Base-by-base conservation (phyloP, 352 stramenopile genomes). In the Globisporangium paroecandrum region DNA sequence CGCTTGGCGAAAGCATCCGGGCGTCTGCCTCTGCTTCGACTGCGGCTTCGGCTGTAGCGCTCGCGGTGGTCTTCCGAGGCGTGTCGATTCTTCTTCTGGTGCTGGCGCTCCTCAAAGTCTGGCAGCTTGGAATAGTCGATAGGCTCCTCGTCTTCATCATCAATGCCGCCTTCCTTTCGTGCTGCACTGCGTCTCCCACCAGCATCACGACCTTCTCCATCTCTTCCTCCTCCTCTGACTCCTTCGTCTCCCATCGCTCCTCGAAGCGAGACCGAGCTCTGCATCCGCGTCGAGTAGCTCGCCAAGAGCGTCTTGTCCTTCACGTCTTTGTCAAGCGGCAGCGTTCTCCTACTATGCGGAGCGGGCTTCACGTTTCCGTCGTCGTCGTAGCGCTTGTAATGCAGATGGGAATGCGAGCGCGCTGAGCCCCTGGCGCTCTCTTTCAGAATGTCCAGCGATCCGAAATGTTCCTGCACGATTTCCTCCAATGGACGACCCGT, bases 51-150 rank as follows among this genome's bases (percentile, higher is more conserved):
- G 41, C 61, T 72, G 4, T 65, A 69, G n/a, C 70, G 60, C 4
- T 66, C 41, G 20, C 38, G 47, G 4, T 49, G 41, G 3, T 68
- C 68, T 9, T 24, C 55, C n/a, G 22, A 5, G 6, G 13, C 9
- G 38, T 25, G 12, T 1, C 15, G 0, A 20, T 2, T 18, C 57
- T 9, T 32, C 47, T 7, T 62, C n/a, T 66, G 75, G 2, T 62
- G 64, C n/a, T 72, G 59, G 27, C 74, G 70, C 18, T 87, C 78
- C 62, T 89, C 81, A 69, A 91, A 91, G 64, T 89, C 77, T 0
- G 84, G 85, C 9, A 95, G 47, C 57, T 89, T 92, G 6, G 85
- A 81, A 60, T 92, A 94, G 55, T 95, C 82, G n/a, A 94, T 92
- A 4, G 81, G 79, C 63, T 83, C 78, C 0, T 93, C 83, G 0